Percentiles rank a stretch among this genome's conserved stretches.
Conservation (phyloP, 169 alveolate genomes). For the Theileria parva region DNA sequence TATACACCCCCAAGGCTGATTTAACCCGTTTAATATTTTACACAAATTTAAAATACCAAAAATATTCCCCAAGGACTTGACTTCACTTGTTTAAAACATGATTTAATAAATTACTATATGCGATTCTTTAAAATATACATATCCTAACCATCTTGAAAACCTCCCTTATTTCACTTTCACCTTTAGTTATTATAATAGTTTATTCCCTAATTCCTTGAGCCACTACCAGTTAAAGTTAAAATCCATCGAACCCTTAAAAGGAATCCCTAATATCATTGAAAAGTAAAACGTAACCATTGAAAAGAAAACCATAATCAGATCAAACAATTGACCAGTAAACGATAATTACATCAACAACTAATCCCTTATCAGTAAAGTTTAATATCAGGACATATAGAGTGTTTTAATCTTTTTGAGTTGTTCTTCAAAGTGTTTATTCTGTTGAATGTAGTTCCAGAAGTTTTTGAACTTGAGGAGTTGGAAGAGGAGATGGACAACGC, state of each 20-base stretch:
- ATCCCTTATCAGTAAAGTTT: no score
- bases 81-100: background rate
- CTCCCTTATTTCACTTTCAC: background rate
- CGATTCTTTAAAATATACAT: background rate
- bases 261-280: no score
- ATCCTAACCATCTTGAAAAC: background rate
- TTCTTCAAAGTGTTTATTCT: constrained; percentile 55
- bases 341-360: no score
- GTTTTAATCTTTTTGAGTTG: constrained; percentile 54
- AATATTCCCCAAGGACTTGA: background rate
- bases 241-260: background rate
- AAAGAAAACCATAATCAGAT: no score
- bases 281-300: no score
- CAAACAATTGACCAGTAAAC: no score
- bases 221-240: no score
- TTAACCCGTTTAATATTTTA: background rate
- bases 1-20: background rate
- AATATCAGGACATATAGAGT: background rate
- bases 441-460: constrained; percentile 59
- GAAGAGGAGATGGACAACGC: constrained; percentile 76
- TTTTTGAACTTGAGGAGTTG: constrained; percentile 55
- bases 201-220: background rate
- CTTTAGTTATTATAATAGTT: background rate
- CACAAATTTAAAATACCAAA: background rate
- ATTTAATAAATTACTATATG: no score